Conservation (phyloP, 805 yeast species). For the Starmerella apis region DNA sequence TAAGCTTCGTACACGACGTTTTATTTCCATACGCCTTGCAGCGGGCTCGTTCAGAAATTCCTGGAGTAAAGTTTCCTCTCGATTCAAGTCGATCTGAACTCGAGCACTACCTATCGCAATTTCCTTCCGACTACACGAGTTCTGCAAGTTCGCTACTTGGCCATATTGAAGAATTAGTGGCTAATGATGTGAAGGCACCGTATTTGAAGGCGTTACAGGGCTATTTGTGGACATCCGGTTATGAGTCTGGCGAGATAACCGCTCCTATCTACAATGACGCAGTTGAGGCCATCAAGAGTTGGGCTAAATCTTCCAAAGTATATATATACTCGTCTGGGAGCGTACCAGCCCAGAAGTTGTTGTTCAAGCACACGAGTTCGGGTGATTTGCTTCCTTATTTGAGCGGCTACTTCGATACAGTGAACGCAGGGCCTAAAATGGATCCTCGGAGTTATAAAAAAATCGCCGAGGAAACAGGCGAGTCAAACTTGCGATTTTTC, state of each 20-base stretch:
- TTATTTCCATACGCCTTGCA: conserved; percentile 60
- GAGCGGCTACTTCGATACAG: conserved; percentile 72
- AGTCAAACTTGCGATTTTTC: conserved; percentile 45
- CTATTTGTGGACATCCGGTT: conserved; percentile 69
- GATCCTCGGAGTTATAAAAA: conserved; percentile 46
- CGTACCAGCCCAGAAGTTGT: conserved; percentile 70
- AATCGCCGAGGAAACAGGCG: conserved; percentile 40
- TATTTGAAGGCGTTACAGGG: conserved; percentile 74
- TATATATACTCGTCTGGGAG: conserved; percentile 86
- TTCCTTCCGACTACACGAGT: conserved; percentile 35
- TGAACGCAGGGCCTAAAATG: conserved; percentile 65
- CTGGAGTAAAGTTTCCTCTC: conserved; percentile 26
- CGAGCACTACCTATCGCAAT: conserved; percentile 34
- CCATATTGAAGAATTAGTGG: conserved; percentile 51
- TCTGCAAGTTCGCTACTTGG: conserved; percentile 32
- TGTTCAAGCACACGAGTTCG: conserved; percentile 51
- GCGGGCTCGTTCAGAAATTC: conserved; percentile 25
- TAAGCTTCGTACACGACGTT: conserved; percentile 70
- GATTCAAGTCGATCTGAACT: conserved; percentile 21
- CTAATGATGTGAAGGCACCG: conserved; percentile 65
- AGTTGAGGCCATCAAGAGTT: conserved; percentile 41
- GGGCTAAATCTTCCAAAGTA: conserved; percentile 35
- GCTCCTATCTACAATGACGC: conserved; percentile 77
- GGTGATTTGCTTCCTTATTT: conserved; percentile 40
- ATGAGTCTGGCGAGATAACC: conserved; percentile 57